A percentile compares a stretch with the other conserved stretches of the same genome.
These are phyloP conservation scores for Hypoxylon sp. DNA, from an alignment of 2,329 filamentous ascomycete species.

Conservation along the genomic window DNA sequence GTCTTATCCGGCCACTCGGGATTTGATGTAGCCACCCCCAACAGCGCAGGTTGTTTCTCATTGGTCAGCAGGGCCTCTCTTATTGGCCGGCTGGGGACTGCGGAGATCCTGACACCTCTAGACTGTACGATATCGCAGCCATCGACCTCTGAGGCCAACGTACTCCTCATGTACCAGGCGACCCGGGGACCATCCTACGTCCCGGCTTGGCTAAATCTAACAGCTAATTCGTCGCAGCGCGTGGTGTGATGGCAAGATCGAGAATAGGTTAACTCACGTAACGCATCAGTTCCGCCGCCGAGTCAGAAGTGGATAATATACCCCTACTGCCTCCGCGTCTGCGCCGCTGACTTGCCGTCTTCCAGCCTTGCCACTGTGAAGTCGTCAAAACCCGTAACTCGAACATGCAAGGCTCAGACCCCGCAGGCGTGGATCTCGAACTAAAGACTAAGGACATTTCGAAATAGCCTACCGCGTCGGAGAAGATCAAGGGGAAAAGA, in stretches of 20 bases:
- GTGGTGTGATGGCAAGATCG: conserved; percentile 38
- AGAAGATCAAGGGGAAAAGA: too few species aligned
- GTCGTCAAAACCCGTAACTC: conserved; percentile 34
- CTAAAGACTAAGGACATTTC: conserved; percentile 31
- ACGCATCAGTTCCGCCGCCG: conserved; percentile 23
- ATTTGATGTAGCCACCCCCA: conserved; percentile 39
- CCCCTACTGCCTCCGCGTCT: conserved; percentile 31
- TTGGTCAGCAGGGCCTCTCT: conserved; percentile 28
- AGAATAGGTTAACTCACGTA: conserved; percentile 33
- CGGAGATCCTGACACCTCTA: conserved; percentile 40
- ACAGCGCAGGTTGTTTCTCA: too few species aligned
- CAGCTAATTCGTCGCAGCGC: conserved; percentile 36
- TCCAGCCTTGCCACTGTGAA: conserved; percentile 41
- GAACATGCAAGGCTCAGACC: conserved; percentile 43
- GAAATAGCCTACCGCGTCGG: conserved; percentile 12
- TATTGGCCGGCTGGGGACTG: conserved; percentile 40
- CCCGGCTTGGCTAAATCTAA: conserved; percentile 27
- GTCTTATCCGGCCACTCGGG: conserved; percentile 41
- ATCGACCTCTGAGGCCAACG: conserved; percentile 26
- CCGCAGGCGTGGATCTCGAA: conserved; percentile 31
- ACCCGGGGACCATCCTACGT: conserved; percentile 28
- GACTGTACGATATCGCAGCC: conserved; percentile 37
- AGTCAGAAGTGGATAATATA: conserved; percentile 35
- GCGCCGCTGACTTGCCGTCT: conserved; percentile 33
- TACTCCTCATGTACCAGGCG: conserved; percentile 31